phyloP scores from a whole-genome alignment of 768 basidiomycete species.

The Lactarius pseudohatsudake region DNA sequence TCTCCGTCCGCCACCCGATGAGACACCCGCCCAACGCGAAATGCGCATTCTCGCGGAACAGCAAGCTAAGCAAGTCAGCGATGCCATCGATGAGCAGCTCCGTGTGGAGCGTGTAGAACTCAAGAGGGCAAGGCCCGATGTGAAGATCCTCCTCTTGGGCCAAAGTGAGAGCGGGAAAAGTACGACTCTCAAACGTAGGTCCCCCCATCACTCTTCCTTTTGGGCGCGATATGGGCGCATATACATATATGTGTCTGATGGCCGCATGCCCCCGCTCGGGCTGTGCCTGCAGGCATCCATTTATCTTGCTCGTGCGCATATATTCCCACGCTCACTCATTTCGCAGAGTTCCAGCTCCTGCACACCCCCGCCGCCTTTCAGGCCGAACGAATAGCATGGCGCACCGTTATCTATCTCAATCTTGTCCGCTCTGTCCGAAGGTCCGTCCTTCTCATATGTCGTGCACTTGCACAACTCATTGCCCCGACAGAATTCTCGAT shows the following conservation, averaged over 20 bases:
- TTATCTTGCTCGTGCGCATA: neutral
- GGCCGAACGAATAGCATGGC: constrained; percentile 81
- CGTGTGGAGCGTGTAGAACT: constrained; percentile 60
- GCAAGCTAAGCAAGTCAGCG: constrained; percentile 72
- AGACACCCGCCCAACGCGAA: constrained; percentile 67
- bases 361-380: constrained; percentile 76
- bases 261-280: neutral
- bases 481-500: constrained; percentile 60
- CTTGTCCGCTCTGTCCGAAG: constrained; percentile 79
- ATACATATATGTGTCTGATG: neutral
- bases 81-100: constrained; percentile 79
- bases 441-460: constrained; percentile 39
- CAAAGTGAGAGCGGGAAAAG: constrained; percentile 91
- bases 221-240: neutral
- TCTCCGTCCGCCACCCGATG: constrained; percentile 69
- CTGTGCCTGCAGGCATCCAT: neutral
- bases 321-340: constrained; percentile 17
- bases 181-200: constrained; percentile 86
- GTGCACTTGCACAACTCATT: constrained; percentile 13
- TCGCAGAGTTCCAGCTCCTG: constrained; percentile 77
- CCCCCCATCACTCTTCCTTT: neutral
- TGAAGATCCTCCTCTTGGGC: constrained; percentile 78
- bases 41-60: constrained; percentile 61
- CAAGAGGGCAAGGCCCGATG: constrained; percentile 59
- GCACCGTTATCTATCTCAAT: constrained; percentile 86